Evolutionary conservation across 306 rosid species (phyloP).

Genomic region (Lupinus albus): DNA sequence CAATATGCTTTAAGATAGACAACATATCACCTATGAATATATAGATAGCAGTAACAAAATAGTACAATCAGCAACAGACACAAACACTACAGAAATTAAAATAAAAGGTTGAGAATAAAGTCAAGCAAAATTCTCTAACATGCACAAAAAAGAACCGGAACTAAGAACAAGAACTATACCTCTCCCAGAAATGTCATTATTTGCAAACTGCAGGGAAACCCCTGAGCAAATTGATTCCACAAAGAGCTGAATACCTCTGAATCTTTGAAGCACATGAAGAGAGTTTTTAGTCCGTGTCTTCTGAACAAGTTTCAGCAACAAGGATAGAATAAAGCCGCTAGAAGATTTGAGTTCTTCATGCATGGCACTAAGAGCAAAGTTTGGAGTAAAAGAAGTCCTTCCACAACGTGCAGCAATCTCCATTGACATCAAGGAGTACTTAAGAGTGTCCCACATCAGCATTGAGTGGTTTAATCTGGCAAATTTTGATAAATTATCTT

Average conservation of each 20-base stretch:
- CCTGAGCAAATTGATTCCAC: slow-evolving; percentile 76
- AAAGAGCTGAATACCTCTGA: slow-evolving; percentile 72
- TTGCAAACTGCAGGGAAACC: slow-evolving; percentile 45
- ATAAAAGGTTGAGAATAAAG: not conserved
- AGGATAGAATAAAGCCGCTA: slow-evolving; percentile 74
- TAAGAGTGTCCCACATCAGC: slow-evolving; percentile 93
- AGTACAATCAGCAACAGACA: slow-evolving; percentile 27
- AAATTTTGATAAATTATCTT: slow-evolving; percentile 59
- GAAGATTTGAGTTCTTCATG: slow-evolving; percentile 84
- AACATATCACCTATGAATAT: slow-evolving; percentile 61
- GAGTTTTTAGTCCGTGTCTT: slow-evolving; percentile 62
- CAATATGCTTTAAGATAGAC: slow-evolving; percentile 57
- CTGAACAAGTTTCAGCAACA: slow-evolving; percentile 77
- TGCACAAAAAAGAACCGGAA: slow-evolving; percentile 19
- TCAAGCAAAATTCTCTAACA: slow-evolving; percentile 2
- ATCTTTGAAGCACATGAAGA: slow-evolving; percentile 84
- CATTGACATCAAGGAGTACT: slow-evolving; percentile 82
- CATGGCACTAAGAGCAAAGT: slow-evolving; percentile 64
- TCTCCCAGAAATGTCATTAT: slow-evolving; percentile 48
- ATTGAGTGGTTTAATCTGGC: slow-evolving; percentile 66
- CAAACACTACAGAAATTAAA: not conserved
- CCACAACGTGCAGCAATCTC: slow-evolving; percentile 91
- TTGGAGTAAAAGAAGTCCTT: slow-evolving; percentile 65
- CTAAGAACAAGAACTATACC: slow-evolving; percentile 48
- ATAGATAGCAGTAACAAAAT: slow-evolving; percentile 46